Percentiles rank a stretch among this genome's conserved stretches.
Evolutionary conservation across 139 green algal species (phyloP).

Genomic region (Bryopsis sp.): DNA sequence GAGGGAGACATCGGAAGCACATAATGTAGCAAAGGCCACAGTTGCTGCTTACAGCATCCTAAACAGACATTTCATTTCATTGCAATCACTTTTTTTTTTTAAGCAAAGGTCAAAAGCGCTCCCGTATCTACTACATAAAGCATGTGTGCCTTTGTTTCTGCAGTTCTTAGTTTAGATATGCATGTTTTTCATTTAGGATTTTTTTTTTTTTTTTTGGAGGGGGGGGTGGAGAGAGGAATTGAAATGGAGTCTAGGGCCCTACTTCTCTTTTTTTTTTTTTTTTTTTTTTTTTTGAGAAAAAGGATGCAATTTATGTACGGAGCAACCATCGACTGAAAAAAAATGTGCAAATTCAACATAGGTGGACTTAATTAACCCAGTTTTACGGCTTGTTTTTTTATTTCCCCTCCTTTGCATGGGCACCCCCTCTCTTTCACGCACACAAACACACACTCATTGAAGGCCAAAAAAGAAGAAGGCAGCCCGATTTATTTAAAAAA

Average conservation of each 20-base stretch:
- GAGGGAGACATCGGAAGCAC: slow-evolving; percentile 76
- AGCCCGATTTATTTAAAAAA: background rate
- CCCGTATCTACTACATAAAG: background rate
- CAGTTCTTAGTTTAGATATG: background rate
- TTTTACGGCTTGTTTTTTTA: too few relatives aligned
- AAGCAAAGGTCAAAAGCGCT: background rate
- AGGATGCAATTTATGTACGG: too few relatives aligned
- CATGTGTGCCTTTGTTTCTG: too few relatives aligned
- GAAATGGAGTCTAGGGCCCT: too few relatives aligned
- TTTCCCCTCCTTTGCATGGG: background rate
- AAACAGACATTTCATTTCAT: background rate
- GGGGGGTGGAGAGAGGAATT: background rate
- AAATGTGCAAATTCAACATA: too few relatives aligned
- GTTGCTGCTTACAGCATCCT: slow-evolving; percentile 97
- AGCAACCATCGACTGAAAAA: too few relatives aligned
- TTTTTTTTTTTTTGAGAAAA: too few relatives aligned
- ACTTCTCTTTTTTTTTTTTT: too few relatives aligned
- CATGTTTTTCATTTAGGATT: background rate
- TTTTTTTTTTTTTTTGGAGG: background rate
- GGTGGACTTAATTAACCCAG: too few relatives aligned
- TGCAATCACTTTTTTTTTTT: background rate
- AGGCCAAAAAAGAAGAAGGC: background rate
- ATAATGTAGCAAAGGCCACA: slow-evolving; percentile 99
- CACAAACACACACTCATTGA: background rate
- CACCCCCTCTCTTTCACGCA: background rate